Evolutionary conservation across 768 basidiomycete species (phyloP), one percentile per base, ranked within the genome.

Genomic region (Sporobolomyces roseus): DNA sequence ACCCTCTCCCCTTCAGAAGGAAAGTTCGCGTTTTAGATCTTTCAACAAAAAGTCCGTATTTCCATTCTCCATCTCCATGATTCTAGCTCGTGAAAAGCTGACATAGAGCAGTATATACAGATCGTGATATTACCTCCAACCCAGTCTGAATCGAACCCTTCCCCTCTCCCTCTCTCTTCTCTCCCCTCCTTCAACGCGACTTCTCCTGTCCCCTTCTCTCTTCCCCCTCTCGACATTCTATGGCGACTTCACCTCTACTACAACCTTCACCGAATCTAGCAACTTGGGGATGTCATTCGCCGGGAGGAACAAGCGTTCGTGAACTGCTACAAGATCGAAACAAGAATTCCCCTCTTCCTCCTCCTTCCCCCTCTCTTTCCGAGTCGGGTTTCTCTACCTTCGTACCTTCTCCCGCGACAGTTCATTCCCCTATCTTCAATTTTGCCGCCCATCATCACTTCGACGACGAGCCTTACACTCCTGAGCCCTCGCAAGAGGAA

Each of bases 341-440:
- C 45, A 43, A 14, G 19, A n/a, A 19, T 49, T 69, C 63, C 43
- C 63, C 62, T 13, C 35, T 41, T 6, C 63, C 68, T 21, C 68
- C 68, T 19, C 61, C 61, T 17, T 65, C 63, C 1, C 68, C 68
- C 1, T 63, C 58, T 1, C 23, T 70, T 14, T 50, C 45, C 38
- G 68, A 64, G 21, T 52, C 46, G 19, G 67, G 62, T 17, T 70
- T 65, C 59, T 61, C 63, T 19, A 33, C 46, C 12, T 68, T 50
- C 23, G 58, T 48, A 43, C 62, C 49, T 25, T 36, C 63, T 33
- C 68, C 68, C 4, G 51, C 27, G 3, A 60, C 56, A 5, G 23
- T 48, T 0, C 59, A 63, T 16, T 63, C 61, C 10, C 52, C 68
- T 12, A 65, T 63, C 10, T 70, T 70, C 53, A 50, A 70, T 52